These are phyloP conservation scores for Aspergillus bombycis DNA, from an alignment of 2,329 filamentous ascomycete genomes.

Conservation along the genomic window DNA sequence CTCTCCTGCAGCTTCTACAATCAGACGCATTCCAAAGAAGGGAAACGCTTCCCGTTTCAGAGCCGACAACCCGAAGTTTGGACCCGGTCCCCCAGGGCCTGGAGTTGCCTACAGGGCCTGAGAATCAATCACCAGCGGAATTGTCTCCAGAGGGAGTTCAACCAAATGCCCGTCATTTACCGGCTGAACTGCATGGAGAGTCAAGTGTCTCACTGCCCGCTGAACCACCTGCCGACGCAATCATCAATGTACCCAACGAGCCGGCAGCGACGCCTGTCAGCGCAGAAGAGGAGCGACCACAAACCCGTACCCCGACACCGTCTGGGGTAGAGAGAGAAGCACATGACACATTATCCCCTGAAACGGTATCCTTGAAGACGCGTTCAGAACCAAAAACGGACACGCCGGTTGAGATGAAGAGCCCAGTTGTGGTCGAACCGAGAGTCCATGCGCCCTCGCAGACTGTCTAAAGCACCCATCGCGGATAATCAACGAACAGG, in stretches of 20 bases:
- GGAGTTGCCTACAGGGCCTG: not conserved
- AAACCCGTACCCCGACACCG: not conserved
- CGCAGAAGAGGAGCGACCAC: not conserved
- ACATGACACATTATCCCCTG: not conserved
- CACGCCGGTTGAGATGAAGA: not conserved
- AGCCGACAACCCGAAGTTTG: not conserved
- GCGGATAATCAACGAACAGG: too few relatives aligned
- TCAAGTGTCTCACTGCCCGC: not conserved
- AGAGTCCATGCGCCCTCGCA: not conserved
- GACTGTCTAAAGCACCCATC: not conserved
- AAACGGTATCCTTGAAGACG: not conserved
- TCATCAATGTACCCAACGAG: not conserved
- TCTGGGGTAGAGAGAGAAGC: not conserved
- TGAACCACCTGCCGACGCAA: not conserved
- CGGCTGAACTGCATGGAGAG: not conserved
- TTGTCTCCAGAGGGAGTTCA: not conserved
- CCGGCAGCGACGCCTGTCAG: not conserved
- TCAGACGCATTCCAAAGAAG: slow-evolving; percentile 69
- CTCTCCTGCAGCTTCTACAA: slow-evolving; percentile 81
- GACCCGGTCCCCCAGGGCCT: not conserved
- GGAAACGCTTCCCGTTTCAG: not conserved
- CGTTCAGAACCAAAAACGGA: not conserved
- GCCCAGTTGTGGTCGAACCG: not conserved
- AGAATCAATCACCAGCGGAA: not conserved
- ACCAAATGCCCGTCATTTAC: not conserved